Evolutionary conservation across 2,329 filamentous ascomycete genomes (phyloP).

Genomic region (Colletotrichum cordylinicola): DNA sequence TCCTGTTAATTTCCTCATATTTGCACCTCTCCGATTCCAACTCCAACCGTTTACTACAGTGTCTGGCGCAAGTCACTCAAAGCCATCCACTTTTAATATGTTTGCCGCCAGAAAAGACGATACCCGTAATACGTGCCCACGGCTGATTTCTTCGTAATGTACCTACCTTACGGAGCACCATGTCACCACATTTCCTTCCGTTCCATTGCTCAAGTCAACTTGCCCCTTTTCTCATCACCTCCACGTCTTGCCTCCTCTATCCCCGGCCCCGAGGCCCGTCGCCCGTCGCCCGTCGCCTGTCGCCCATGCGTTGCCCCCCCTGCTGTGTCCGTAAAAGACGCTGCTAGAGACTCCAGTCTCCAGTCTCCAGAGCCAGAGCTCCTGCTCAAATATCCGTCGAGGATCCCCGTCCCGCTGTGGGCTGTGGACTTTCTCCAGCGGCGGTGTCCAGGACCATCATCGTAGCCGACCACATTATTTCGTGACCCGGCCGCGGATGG

Average conservation of each 20-base stretch:
- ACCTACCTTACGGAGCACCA: background rate
- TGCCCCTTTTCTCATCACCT: background rate
- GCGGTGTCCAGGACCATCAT: background rate
- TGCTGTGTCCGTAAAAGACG: background rate
- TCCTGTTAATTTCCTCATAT: background rate
- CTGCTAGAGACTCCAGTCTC: background rate
- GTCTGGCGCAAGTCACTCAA: background rate
- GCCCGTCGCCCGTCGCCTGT: background rate
- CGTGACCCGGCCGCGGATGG: background rate
- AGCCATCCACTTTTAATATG: background rate
- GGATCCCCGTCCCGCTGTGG: constrained; percentile 1
- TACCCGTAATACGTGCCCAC: background rate
- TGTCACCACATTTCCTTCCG: background rate
- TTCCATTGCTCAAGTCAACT: background rate
- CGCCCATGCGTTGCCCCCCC: background rate
- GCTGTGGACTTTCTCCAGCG: background rate
- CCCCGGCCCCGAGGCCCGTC: background rate
- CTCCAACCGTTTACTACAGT: background rate
- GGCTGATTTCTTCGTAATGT: background rate
- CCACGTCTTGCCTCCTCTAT: background rate
- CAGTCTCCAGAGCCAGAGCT: background rate
- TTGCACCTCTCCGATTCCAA: background rate
- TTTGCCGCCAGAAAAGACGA: background rate
- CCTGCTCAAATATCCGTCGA: constrained; percentile 13
- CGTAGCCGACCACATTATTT: background rate